Conservation (phyloP, 805 yeast genomes). For the Kodamaea kakaduensis region DNA sequence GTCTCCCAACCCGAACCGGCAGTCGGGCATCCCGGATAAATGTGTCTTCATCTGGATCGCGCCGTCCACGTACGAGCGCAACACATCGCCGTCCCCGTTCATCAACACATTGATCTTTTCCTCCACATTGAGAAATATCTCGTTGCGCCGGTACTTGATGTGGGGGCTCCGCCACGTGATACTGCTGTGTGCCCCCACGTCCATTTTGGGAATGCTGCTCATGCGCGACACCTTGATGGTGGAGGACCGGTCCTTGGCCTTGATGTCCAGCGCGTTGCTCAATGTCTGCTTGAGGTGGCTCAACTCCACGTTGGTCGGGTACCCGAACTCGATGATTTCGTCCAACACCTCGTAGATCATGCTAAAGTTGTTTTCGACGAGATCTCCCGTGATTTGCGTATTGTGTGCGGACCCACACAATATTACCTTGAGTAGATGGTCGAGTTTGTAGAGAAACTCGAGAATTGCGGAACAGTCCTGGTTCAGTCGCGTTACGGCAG, state of each 20-base stretch:
- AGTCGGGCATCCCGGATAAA: constrained; percentile 77
- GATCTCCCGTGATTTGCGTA: constrained; percentile 25
- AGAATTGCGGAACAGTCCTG: constrained; percentile 77
- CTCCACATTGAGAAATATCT: constrained; percentile 68
- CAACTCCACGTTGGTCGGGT: constrained; percentile 62
- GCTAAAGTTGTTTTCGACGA: constrained; percentile 62
- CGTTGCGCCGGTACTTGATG: constrained; percentile 76
- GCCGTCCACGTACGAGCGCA: constrained; percentile 76
- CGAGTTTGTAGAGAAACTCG: constrained; percentile 70
- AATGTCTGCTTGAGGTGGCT: constrained; percentile 21
- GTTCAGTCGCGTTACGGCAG: constrained; percentile 86
- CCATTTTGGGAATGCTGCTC: too few species aligned
- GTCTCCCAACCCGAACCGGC: constrained; percentile 76
- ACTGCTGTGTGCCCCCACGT: constrained; percentile 11
- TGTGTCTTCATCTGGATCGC: constrained; percentile 65
- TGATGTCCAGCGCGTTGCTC: constrained; percentile 15
- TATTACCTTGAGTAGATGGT: constrained; percentile 43
- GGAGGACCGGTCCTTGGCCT: constrained; percentile 15
- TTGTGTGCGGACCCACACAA: constrained; percentile 12
- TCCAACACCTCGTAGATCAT: constrained; percentile 73
- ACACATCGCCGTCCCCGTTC: constrained; percentile 57
- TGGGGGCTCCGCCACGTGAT: constrained; percentile 70
- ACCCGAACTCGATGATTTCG: constrained; percentile 74
- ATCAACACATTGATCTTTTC: constrained; percentile 73
- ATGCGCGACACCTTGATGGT: constrained; percentile 1